Base-by-base conservation (phyloP, 495 filamentous ascomycete species). In the Tuber umbilicatum region DNA sequence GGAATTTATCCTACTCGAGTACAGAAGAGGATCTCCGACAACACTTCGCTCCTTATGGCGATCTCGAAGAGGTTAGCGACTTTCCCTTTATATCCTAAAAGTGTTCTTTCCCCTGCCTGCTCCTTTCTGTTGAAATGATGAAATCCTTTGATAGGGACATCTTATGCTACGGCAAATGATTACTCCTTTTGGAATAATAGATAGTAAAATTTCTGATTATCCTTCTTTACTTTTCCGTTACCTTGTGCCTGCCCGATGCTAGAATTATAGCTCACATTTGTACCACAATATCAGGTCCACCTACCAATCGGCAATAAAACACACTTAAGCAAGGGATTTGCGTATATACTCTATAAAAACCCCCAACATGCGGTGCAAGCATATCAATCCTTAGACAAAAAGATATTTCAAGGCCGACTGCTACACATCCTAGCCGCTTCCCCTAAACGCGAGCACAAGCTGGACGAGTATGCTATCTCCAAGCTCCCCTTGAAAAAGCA, bases 131-230 rank as follows among this genome's bases (percentile, higher is more conserved):
- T 86, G 85, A 31, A 82, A 87, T 94, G 94, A 97, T 97, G 94
- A 97, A 90, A 84, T 89, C 89, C 45, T 91, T 91, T 89, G 94
- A 97, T 98, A 98, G 95, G 95, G 95, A 97, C 94, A 98, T 88
- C 94, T 91, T 89, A 97, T 95, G 90, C 89, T 91, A 89, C 90
- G 90, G 91, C 91, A 92, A 89, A 91, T 91, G 87, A 89, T 86
- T 90, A 88, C 89, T 35, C 87, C 81, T 82, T 78, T 85, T 91
- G 87, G 55, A 79, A 73, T 68, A 75, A 74, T 6, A 75, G 75
- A 81, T 81, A 81, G 79, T 81, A 81, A 78, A 77, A 71, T 64
- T 31, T 78, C 80, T 81, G 79, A 78, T 68, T 43, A 35, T 83
- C 75, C 84, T 70, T 75, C 68, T 76, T 71, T 42, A 37, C 70